These are phyloP conservation scores for Cryptococcus sp. DNA, from an alignment of 1,284 basidiomycete species.

Conservation along the genomic window DNA sequence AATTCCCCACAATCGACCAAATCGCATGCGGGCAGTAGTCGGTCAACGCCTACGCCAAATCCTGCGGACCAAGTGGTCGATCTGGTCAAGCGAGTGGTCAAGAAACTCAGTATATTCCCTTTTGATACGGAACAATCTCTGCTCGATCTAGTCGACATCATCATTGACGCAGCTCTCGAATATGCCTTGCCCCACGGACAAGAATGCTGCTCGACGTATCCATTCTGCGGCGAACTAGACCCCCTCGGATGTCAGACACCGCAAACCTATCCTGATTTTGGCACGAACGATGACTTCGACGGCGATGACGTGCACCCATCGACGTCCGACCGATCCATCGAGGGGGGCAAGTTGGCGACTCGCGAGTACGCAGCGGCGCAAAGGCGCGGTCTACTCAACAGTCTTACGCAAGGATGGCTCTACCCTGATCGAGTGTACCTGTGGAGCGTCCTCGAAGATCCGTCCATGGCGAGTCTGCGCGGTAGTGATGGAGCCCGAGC, in stretches of 20 bases:
- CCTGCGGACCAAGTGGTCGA: constrained; percentile 45
- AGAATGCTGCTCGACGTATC: constrained; percentile 41
- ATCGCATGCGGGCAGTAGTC: constrained; percentile 1
- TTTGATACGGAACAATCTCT: constrained; percentile 35
- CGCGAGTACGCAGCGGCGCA: constrained; percentile 30
- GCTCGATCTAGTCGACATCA: constrained; percentile 40
- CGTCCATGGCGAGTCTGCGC: constrained; percentile 29
- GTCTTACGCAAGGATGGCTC: constrained; percentile 36
- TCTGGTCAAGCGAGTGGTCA: constrained; percentile 44
- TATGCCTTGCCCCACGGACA: constrained; percentile 43
- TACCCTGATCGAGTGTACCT: constrained; percentile 44
- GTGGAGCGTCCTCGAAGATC: constrained; percentile 40
- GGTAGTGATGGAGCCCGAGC: constrained; percentile 19
- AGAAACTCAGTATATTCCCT: constrained; percentile 37
- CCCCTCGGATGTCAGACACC: constrained; percentile 23
- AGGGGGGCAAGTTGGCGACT: too few species aligned
- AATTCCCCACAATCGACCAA: constrained; percentile 1
- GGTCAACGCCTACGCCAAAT: constrained; percentile 11
- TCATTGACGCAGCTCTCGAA: constrained; percentile 52
- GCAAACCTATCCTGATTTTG: constrained; percentile 2
- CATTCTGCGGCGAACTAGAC: constrained; percentile 52
- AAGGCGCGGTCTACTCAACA: constrained; percentile 28
- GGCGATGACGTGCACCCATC: background rate
- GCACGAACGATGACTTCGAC: background rate
- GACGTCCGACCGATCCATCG: constrained; percentile 7